These are phyloP conservation scores for Cicer yamashitae DNA, from an alignment of 306 rosid species.

Conservation along the genomic window DNA sequence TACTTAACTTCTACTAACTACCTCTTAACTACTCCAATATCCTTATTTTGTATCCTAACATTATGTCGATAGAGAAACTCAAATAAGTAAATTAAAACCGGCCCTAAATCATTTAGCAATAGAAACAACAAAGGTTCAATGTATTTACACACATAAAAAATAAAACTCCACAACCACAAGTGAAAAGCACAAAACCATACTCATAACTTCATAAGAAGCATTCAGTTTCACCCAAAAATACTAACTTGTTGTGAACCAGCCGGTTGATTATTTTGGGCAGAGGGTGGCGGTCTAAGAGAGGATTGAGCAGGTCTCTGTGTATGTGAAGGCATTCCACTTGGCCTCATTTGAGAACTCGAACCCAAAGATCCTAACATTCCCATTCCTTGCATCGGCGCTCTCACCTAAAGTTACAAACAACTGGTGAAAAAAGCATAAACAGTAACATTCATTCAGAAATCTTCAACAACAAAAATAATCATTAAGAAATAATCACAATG, in stretches of 20 bases:
- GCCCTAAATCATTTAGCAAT: neutral
- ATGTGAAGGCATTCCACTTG: conserved; percentile 64
- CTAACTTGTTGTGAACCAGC: conserved; percentile 88
- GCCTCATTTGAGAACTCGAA: conserved; percentile 79
- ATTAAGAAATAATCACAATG: neutral
- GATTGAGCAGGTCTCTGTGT: conserved; percentile 79
- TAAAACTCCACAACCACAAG: neutral
- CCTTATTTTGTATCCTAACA: too few species aligned
- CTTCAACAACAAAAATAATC: neutral
- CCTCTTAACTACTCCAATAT: too few species aligned
- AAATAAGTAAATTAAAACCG: neutral
- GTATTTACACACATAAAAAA: neutral
- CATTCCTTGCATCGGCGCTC: conserved; percentile 73
- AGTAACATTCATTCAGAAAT: conserved; percentile 26
- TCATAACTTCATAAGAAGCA: conserved; percentile 37
- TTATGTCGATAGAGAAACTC: neutral
- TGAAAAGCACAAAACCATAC: conserved; percentile 29
- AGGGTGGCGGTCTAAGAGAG: conserved; percentile 65
- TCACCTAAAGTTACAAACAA: conserved; percentile 57
- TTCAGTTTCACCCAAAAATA: conserved; percentile 29
- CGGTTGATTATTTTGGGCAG: conserved; percentile 63
- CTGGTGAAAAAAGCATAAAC: conserved; percentile 28
- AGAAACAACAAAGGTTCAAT: too few species aligned
- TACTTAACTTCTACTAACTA: too few species aligned
- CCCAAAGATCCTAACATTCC: conserved; percentile 82